Percentiles rank a stretch among this genome's conserved stretches.
Conservation (phyloP, 495 filamentous ascomycete genomes). For the Usnea hakonensis region DNA sequence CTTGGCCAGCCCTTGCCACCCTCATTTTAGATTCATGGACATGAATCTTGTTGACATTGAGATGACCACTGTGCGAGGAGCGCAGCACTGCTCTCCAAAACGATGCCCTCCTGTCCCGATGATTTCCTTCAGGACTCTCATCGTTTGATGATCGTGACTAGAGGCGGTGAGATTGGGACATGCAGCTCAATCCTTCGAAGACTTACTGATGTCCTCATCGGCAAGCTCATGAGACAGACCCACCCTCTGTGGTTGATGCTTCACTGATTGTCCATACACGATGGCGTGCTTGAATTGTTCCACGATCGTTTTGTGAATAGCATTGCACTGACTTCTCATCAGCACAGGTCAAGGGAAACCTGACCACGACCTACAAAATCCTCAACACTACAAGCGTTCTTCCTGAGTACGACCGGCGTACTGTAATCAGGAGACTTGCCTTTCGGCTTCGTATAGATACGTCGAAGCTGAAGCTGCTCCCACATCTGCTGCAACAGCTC, state of each 20-base stretch:
- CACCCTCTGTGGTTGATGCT: conserved; percentile 96
- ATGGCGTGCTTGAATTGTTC: conserved; percentile 93
- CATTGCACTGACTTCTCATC: conserved; percentile 63
- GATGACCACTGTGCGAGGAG: not conserved
- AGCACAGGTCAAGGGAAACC: conserved; percentile 15
- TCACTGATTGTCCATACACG: conserved; percentile 95
- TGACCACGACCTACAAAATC: conserved; percentile 71
- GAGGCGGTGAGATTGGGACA: conserved; percentile 33
- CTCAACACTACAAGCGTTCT: conserved; percentile 78
- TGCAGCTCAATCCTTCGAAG: conserved; percentile 6
- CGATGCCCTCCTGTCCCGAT: not conserved
- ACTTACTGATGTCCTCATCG: conserved; percentile 95
- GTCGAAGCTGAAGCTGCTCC: conserved; percentile 84
- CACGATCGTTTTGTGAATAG: conserved; percentile 91
- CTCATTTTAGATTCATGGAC: not conserved
- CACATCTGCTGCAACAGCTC: conserved; percentile 97
- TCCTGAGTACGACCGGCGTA: conserved; percentile 79
- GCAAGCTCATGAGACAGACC: conserved; percentile 84
- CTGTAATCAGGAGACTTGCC: conserved; percentile 90
- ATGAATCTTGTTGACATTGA: not conserved
- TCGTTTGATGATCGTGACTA: conserved; percentile 93
- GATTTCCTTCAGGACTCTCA: conserved; percentile 37
- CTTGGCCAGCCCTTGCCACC: not conserved
- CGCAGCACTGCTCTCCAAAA: not conserved
- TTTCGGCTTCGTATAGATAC: conserved; percentile 98